Base-by-base conservation (phyloP, 768 basidiomycete species). In the Psilocybe azurescens region DNA sequence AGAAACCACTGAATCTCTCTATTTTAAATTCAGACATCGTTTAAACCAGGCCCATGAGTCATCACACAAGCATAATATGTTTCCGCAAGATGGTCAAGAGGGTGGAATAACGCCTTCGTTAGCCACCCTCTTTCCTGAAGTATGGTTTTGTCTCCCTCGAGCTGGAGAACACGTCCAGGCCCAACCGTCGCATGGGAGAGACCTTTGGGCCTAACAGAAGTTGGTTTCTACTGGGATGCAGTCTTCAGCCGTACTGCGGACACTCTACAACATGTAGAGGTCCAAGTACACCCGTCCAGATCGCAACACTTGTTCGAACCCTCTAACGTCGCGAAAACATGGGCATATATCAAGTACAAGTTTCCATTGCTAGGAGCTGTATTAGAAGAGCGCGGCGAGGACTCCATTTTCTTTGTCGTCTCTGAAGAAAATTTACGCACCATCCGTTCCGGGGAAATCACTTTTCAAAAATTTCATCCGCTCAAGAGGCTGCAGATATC, bases 301-400 rank as follows among this genome's bases (percentile, higher is more conserved):
- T 49, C 46, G 8, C 64, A 67, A 16, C 60, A 59, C 50, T 62
- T 61, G 28, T 57, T 72, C 36, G 70, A 38, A 11, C 58, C 69
- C 5, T 65, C 65, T 10, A 84, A 81, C 60, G 66, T 87, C 41
- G 36, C 50, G 1, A 70, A 72, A 30, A 75, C 82, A 1, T 89
- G 86, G 86, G 30, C 72, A 20, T 67, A 76, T 10, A 69, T 84
- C 20, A 88, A 88, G 69, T 72, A 70, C 29, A 77, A 74, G 36
- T 85, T 75, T 61, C 86, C 86, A 2, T 74, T 88, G 3, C 79
- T 83, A 11, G 83, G 77, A 3, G 77, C 81, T 5, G 71, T 59
- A 4, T 64, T 86, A n/a, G 73, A 75, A 50, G 73, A 74, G 49
- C 67, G 73, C 5, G 64, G 72, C 20, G 64, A 70, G 10, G 65